Evolutionary conservation across 2,329 filamentous ascomycete genomes (phyloP), one percentile per base, ranked within the genome.

Genomic region (Penicillium sp.): DNA sequence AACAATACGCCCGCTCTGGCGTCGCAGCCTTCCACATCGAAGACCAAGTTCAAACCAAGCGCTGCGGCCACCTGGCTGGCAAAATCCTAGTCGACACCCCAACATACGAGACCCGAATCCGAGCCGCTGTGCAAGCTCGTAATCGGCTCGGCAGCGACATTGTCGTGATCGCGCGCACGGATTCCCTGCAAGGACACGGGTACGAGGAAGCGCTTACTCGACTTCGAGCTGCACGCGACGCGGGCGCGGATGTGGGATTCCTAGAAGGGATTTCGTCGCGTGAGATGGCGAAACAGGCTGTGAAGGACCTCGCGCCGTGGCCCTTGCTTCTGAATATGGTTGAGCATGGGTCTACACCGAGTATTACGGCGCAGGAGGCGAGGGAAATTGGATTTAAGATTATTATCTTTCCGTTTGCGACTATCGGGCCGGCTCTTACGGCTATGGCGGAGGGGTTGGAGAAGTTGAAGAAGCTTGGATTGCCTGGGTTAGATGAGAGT

Each of bases 21-120:
- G 77, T 84, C 2, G 81, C 81, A 1, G 81, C 73, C 9, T 73
- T 83, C 42, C 81, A 84, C 62, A 76, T 84, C 58, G 81, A 84
- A 65, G 81, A 84, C 65, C 79, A 84, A 63, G 75, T 82, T 7
- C 71, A 73, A 54, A 73, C 69, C 15, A 75, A 76, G 51, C 67
- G 72, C 16, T 75, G 73, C 52, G 72, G 73, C 2, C 72, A 75
- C 47, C 66, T 75, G 0, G 66, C 61, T 2, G 72, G 72, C 34
- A 76, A 75, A 56, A 63, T 70, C 34, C 66, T 75, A 8, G 72
- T 75, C 23, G 69, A 70, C 42, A 57, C 49, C 0, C 61, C 64
- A 1, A 69, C 67, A 2, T 75, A 68, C 50, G 62, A 65, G 34
- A 68, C 64, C 8, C 67, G 72, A 5, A 72, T 75, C 42, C 68